phyloP scores from a whole-genome alignment of 75 land plant species.

The Sequoia sempervirens region DNA sequence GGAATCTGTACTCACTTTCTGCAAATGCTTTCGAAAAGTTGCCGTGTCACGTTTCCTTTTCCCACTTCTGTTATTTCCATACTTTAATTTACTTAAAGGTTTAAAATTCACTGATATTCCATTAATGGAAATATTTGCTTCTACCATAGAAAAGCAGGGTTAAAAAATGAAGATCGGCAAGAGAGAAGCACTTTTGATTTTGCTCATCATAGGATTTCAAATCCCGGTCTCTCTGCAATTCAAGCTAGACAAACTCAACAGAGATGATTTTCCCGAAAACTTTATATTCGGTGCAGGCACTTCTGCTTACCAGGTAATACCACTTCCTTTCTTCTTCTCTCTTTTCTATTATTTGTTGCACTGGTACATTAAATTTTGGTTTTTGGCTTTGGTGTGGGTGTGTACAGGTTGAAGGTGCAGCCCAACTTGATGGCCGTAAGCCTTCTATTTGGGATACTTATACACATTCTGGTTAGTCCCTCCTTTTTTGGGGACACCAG shows the following conservation, averaged over 20 bases:
- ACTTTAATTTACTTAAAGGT: too few relatives aligned
- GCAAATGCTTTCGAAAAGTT: too few relatives aligned
- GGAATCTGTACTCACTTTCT: too few relatives aligned
- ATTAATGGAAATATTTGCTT: too few relatives aligned
- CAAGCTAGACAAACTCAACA: background rate
- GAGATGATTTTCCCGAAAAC: too few relatives aligned
- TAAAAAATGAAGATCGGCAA: too few relatives aligned
- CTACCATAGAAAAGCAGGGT: too few relatives aligned
- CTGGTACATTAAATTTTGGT: background rate
- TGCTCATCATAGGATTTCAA: background rate
- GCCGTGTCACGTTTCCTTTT: too few relatives aligned
- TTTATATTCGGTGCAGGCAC: background rate
- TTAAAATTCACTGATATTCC: too few relatives aligned
- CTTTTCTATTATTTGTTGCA: background rate
- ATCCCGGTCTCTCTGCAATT: background rate
- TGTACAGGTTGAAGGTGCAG: constrained; percentile 72
- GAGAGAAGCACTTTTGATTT: background rate
- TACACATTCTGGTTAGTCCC: constrained; percentile 36
- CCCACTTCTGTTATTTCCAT: too few relatives aligned
- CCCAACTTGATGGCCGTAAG: constrained; percentile 55
- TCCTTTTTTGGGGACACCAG: background rate
- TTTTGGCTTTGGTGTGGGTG: background rate
- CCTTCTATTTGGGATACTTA: constrained; percentile 76
- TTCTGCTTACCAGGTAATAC: constrained; percentile 57
- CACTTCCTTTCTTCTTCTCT: background rate